Evolutionary conservation across 495 filamentous ascomycete species (phyloP).

Genomic region (Penicillium riverlandense): DNA sequence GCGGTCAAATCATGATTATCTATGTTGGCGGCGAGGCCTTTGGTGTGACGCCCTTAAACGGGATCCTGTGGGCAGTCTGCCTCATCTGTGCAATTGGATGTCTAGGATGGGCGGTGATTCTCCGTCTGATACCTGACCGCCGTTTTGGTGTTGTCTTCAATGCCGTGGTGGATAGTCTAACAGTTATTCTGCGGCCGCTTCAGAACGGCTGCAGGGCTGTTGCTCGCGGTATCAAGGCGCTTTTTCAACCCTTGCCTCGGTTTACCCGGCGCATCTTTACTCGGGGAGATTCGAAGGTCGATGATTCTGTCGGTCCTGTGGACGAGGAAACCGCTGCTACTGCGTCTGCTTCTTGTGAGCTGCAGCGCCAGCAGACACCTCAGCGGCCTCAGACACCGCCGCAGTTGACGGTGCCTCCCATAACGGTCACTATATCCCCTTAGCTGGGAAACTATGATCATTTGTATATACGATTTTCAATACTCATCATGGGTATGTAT

Average conservation of each 20-base stretch:
- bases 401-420: slow-evolving; percentile 23
- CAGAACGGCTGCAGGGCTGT: slow-evolving; percentile 11
- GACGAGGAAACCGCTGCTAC: slow-evolving; percentile 7
- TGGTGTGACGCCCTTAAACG: slow-evolving; percentile 58
- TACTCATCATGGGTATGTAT: too few species aligned
- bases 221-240: slow-evolving; percentile 8
- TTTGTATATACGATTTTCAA: too few species aligned
- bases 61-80: slow-evolving; percentile 69
- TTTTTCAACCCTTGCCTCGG: slow-evolving; percentile 18
- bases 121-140: slow-evolving; percentile 60
- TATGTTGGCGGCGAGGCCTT: slow-evolving; percentile 70
- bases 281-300: not conserved
- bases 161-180: slow-evolving; percentile 14
- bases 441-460: not conserved
- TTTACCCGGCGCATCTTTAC: slow-evolving; percentile 11
- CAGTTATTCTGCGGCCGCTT: slow-evolving; percentile 24
- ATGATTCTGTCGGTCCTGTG: not conserved
- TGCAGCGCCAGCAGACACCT: slow-evolving; percentile 7
- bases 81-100: slow-evolving; percentile 64
- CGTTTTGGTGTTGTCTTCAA: slow-evolving; percentile 41
- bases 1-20: slow-evolving; percentile 72
- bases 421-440: slow-evolving; percentile 30
- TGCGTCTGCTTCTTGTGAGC: slow-evolving; percentile 1
- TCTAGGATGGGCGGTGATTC: slow-evolving; percentile 63
- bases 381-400: slow-evolving; percentile 14